Percentiles rank a stretch among this genome's conserved stretches.
phyloP scores from a whole-genome alignment of 2,329 filamentous ascomycete genomes.

The Westerdykella ornata region DNA sequence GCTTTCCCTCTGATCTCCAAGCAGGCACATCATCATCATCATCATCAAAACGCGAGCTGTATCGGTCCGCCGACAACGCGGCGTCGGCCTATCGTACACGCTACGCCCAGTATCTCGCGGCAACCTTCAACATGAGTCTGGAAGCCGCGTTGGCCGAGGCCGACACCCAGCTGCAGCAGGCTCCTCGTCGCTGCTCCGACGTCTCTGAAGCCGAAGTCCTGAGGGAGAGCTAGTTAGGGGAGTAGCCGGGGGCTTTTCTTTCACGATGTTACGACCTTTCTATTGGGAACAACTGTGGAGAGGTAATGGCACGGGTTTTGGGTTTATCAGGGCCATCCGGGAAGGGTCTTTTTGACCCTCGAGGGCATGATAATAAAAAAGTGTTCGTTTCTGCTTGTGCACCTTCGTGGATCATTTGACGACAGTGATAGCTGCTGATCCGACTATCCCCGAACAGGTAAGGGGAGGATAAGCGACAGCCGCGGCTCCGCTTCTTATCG shows the following conservation, averaged over 20 bases:
- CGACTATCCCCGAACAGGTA: no score
- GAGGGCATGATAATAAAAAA: no score
- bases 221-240: constrained; percentile 20
- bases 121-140: constrained; percentile 37
- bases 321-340: constrained; percentile 9
- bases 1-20: constrained; percentile 32
- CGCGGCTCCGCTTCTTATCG: no score
- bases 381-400: no score
- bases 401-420: no score
- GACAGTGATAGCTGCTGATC: no score
- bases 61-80: constrained; percentile 28
- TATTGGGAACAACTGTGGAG: background rate
- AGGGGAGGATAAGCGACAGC: no score
- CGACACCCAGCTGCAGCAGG: constrained; percentile 32
- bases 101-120: constrained; percentile 37
- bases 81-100: constrained; percentile 31
- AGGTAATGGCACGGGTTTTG: constrained; percentile 1
- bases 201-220: constrained; percentile 33
- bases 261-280: constrained; percentile 5
- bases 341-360: constrained; percentile 8
- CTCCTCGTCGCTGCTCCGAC: constrained; percentile 30
- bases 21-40: constrained; percentile 20
- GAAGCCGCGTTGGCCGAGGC: constrained; percentile 35
- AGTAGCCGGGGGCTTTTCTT: background rate
- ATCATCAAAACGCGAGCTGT: constrained; percentile 26